Evolutionary conservation across 805 yeast species (phyloP), one percentile per base, ranked within the genome.

Genomic region (Candida jianshihensis): DNA sequence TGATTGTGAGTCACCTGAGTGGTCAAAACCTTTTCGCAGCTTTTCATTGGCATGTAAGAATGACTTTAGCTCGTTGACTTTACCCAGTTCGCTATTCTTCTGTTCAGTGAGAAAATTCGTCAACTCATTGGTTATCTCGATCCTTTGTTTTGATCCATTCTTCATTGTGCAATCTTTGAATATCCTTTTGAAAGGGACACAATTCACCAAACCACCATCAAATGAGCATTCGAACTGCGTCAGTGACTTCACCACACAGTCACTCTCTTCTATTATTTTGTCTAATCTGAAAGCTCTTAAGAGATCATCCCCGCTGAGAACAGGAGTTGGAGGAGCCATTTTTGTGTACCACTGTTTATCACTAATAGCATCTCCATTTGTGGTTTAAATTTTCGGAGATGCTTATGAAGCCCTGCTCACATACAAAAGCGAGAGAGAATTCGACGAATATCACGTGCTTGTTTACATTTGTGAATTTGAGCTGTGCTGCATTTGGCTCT

Each of bases 261-360:
- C 37, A 11, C 29, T 38, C 16, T 36, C 34, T 19, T 45, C 42
- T 2, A 36, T n/a, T n/a, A 24, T 30, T 18, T 26, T 25, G 3
- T 41, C 35, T 5, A 45, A 50, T 6, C 54, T 54, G 26, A 46
- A 56, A 26, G 43, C 35, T 16, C 39, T 41, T 30, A 47, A 46
- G 17, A 63, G 53, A 35, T 69, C 73, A 3, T 59, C 64, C 20
- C 57, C 39, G 3, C 60, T 46, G 33, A 65, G 63, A 3, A 71
- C 63, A 0, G 73, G 72, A n/a, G 73, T 58, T 9, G 71, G 67
- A 2, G 75, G 77, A 0, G 75, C 74, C 76, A 71, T 70, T 11
- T 26, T 13, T 26, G 11, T 26, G 19, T 26, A 6, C 19, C 9
- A 15, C 19, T 26, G 19, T 16, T 18, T 22, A 8, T 11, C 24